Conservation (phyloP, 768 basidiomycete genomes). For the Pisolithus tinctorius region DNA sequence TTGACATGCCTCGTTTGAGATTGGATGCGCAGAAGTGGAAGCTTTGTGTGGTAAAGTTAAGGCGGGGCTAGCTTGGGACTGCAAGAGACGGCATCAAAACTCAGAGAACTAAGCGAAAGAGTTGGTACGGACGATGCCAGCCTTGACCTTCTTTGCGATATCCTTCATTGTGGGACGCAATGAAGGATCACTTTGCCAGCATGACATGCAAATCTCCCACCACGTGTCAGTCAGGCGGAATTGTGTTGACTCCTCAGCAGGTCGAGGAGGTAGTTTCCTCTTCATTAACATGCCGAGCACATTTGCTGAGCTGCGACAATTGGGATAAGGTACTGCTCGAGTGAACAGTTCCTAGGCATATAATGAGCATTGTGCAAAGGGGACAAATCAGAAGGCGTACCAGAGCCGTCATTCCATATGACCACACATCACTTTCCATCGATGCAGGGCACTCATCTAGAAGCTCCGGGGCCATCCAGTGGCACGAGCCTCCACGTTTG, state of each 20-base stretch:
- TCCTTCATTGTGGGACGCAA: background rate
- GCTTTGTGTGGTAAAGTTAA: too few species aligned
- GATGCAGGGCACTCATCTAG: background rate
- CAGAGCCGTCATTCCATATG: background rate
- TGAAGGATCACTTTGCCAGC: background rate
- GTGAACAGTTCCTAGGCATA: background rate
- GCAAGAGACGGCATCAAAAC: too few species aligned
- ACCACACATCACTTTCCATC: background rate
- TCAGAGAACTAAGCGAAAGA: too few species aligned
- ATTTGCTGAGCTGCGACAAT: too few species aligned
- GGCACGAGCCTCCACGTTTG: background rate
- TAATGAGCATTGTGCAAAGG: background rate
- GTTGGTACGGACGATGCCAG: background rate
- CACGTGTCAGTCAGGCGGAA: background rate
- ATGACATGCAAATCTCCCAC: background rate
- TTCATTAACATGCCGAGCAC: background rate
- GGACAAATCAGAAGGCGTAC: background rate
- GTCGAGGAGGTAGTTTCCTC: background rate
- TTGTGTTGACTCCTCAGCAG: background rate
- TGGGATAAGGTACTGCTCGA: background rate
- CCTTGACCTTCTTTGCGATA: slow-evolving; percentile 2
- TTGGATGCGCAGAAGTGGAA: too few species aligned
- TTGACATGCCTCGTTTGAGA: too few species aligned
- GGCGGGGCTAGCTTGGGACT: too few species aligned
- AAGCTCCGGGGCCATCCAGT: background rate